Base-by-base conservation (phyloP, 192 early-diverging fungal species). In the Rhizophagus clarus region DNA sequence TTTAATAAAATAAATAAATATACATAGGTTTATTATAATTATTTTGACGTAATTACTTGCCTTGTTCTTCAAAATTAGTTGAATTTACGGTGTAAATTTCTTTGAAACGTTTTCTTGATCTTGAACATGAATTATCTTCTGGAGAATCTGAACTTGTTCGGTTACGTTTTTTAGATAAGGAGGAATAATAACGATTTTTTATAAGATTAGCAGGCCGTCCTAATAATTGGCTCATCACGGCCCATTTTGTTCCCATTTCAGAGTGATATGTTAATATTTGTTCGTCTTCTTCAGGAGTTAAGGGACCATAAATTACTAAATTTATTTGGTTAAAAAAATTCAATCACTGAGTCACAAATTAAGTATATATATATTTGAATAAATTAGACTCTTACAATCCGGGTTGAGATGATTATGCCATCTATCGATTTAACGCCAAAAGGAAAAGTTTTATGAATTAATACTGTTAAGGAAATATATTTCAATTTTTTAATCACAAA, bases 161-260 rank as follows among this genome's bases (percentile, higher is more conserved):
- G 31, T 51, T 26, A 74, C 56, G 73, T 76, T 76, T 61, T 70
- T 69, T 79, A 22, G 28, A 79, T 26, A 79, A 69, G 20, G 31
- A 60, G 26, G 77, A 79, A 70, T 79, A 79, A 61, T 60, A 79
- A 4, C 77, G n/a, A 70, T 79, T 79, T 61, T 79, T 79, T 7
- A 79, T 68, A 5, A 79, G 24, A 66, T 79, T 79, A 4, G 77
- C 77, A 17, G 77, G 77, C 31, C 67, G n/a, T 22, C 51, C n/a
- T 31, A 79, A 31, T 61, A 34, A 26, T 31, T 79, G 40, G 29
- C 66, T 37, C 77, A 79, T 79, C 20, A 42, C 9, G 0, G 77
- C 67, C 77, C 77, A 79, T 79, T 79, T 79, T 31, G 77, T 70
- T 22, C 68, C 68, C 26, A 70, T 26, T 71, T 79, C 47, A 49